Percentiles rank a stretch among this genome's conserved stretches.
phyloP scores from a whole-genome alignment of 305 asterid species.

The Rubia peregrina region DNA sequence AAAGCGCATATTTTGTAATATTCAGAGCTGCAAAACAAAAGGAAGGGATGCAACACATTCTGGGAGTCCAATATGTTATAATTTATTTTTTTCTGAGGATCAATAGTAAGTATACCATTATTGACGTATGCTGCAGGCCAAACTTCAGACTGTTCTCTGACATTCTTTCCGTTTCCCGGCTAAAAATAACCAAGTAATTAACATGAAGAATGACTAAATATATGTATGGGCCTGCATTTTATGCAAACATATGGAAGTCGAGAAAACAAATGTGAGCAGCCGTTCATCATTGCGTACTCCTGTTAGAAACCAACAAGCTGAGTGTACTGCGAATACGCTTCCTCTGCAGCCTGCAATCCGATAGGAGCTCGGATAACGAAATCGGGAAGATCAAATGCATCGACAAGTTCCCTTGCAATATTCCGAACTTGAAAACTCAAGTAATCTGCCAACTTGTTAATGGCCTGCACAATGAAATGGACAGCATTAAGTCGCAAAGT shows the following conservation, averaged over 20 bases:
- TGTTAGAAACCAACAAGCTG: constrained; percentile 76
- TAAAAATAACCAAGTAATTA: no score
- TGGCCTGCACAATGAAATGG: constrained; percentile 48
- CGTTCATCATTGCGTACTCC: neutral
- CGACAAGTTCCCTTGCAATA: constrained; percentile 71
- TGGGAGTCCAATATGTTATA: neutral
- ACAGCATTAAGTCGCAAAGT: neutral
- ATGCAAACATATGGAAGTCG: no score
- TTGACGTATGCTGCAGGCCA: neutral
- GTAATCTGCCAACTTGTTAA: constrained; percentile 82
- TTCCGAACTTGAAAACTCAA: constrained; percentile 82
- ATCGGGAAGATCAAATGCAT: constrained; percentile 93
- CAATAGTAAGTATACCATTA: neutral
- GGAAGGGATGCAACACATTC: neutral
- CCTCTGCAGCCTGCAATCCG: constrained; percentile 74
- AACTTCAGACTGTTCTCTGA: no score
- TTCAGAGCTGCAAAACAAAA: neutral
- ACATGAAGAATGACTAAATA: no score
- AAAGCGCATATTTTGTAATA: neutral
- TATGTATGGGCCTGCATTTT: no score
- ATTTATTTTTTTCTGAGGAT: neutral
- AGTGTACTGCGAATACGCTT: constrained; percentile 73
- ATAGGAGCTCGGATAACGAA: constrained; percentile 89
- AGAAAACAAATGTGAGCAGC: neutral
- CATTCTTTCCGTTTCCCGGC: neutral